Evolutionary conservation across 441 rosid genomes (phyloP).

Genomic region (Isatis lusitanica): DNA sequence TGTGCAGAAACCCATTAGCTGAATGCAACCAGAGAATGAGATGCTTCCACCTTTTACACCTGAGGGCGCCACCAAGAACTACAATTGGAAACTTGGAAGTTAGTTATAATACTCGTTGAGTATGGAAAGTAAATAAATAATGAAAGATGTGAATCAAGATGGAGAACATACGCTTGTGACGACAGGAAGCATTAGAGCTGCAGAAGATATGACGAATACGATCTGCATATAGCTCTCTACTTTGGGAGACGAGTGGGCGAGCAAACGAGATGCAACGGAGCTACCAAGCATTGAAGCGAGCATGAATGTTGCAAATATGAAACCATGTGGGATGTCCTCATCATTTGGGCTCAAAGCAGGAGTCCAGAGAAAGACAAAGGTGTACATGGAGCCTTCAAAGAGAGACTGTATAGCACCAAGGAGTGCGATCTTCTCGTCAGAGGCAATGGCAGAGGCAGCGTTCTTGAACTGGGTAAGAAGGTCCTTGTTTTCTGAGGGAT

Average conservation of each 20-base stretch:
- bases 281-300: slow-evolving; percentile 98
- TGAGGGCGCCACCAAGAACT: slow-evolving; percentile 79
- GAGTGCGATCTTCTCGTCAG: slow-evolving; percentile 96
- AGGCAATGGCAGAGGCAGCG: slow-evolving; percentile 92
- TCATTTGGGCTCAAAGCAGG: slow-evolving; percentile 91
- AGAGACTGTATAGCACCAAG: slow-evolving; percentile 97
- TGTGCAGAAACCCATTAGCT: slow-evolving; percentile 86
- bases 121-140: neutral
- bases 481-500: slow-evolving; percentile 86
- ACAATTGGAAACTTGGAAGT: slow-evolving; percentile 26
- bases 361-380: slow-evolving; percentile 98
- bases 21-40: slow-evolving; percentile 76
- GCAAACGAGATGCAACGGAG: slow-evolving; percentile 86
- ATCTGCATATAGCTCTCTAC: slow-evolving; percentile 98
- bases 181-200: slow-evolving; percentile 88
- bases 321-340: slow-evolving; percentile 97
- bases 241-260: slow-evolving; percentile 71
- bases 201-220: slow-evolving; percentile 77
- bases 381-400: slow-evolving; percentile 98
- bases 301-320: slow-evolving; percentile 97
- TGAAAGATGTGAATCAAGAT: neutral
- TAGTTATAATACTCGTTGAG: slow-evolving; percentile 17
- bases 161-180: slow-evolving; percentile 67
- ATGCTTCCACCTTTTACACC: slow-evolving; percentile 78
- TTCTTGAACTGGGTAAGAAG: slow-evolving; percentile 87